These are phyloP conservation scores for Coemansia sp. DNA, from an alignment of 192 early-diverging fungal genomes.

Conservation along the genomic window DNA sequence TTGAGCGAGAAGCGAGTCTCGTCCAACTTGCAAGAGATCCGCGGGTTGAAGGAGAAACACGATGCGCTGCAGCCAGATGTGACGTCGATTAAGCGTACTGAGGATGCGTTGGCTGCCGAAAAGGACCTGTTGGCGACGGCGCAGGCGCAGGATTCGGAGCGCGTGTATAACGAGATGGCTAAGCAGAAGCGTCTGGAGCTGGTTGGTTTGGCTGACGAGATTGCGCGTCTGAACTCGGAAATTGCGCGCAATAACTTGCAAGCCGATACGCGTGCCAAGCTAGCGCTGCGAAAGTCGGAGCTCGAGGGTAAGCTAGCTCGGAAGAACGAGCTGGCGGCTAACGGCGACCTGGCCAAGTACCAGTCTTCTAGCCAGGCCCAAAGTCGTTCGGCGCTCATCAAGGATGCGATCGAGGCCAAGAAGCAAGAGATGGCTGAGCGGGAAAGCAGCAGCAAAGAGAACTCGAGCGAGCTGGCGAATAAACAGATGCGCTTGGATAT, in stretches of 20 bases:
- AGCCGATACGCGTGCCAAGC: constrained; percentile 62
- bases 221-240: constrained; percentile 57
- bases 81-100: neutral
- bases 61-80: constrained; percentile 27
- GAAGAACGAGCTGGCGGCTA: constrained; percentile 6
- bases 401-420: constrained; percentile 20
- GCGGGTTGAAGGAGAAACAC: constrained; percentile 20
- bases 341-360: constrained; percentile 19
- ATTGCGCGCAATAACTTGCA: constrained; percentile 63
- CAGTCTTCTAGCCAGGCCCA: neutral
- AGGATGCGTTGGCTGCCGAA: constrained; percentile 32
- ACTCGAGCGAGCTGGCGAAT: constrained; percentile 19
- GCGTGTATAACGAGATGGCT: constrained; percentile 19
- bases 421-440: constrained; percentile 27
- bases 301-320: constrained; percentile 30
- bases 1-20: constrained; percentile 26
- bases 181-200: constrained; percentile 53
- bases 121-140: constrained; percentile 34
- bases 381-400: constrained; percentile 28
- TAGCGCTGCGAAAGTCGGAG: constrained; percentile 62
- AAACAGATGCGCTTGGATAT: constrained; percentile 40
- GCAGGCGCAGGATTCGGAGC: constrained; percentile 17
- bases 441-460: constrained; percentile 8
- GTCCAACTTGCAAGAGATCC: constrained; percentile 25
- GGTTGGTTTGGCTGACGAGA: constrained; percentile 47